Conservation (phyloP, 2,329 filamentous ascomycete genomes). For the Cladosporium sp. region DNA sequence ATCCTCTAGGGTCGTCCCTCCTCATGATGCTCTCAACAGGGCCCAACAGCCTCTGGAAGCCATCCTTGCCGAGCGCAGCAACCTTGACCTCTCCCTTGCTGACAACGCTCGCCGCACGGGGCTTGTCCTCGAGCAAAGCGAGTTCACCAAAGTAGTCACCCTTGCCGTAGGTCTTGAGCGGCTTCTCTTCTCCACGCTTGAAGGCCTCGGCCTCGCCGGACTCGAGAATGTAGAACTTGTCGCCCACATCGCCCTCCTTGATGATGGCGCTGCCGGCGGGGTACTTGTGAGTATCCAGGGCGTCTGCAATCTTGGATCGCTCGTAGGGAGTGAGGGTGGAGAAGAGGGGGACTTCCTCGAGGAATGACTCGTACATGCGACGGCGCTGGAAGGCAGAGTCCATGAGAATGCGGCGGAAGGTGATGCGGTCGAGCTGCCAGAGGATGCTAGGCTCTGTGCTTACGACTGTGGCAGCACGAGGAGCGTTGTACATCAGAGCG, state of each 20-base stretch:
- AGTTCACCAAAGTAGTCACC: slow-evolving; percentile 98
- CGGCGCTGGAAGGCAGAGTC: slow-evolving; percentile 94
- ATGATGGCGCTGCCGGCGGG: slow-evolving; percentile 81
- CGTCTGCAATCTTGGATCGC: slow-evolving; percentile 95
- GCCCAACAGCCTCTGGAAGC: slow-evolving; percentile 89
- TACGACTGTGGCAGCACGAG: slow-evolving; percentile 89
- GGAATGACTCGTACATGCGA: slow-evolving; percentile 95
- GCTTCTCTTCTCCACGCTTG: slow-evolving; percentile 69
- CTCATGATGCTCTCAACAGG: slow-evolving; percentile 95
- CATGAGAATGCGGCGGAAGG: slow-evolving; percentile 97
- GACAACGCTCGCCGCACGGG: slow-evolving; percentile 84
- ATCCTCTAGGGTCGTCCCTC: slow-evolving; percentile 59
- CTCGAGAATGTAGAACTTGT: slow-evolving; percentile 90
- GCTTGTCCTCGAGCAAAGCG: slow-evolving; percentile 88
- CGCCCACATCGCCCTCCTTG: slow-evolving; percentile 83
- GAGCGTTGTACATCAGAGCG: slow-evolving; percentile 97
- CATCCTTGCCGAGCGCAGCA: slow-evolving; percentile 85
- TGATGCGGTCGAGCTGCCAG: slow-evolving; percentile 93
- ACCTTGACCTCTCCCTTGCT: slow-evolving; percentile 88
- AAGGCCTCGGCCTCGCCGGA: slow-evolving; percentile 82
- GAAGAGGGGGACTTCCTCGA: slow-evolving; percentile 89
- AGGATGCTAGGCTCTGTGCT: slow-evolving; percentile 80
- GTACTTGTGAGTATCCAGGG: slow-evolving; percentile 87
- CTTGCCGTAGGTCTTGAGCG: slow-evolving; percentile 80
- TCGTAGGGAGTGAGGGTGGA: slow-evolving; percentile 85